Percentiles rank a stretch among this genome's conserved stretches.
Conservation (phyloP, 768 basidiomycete species). For the Tricholoma sp. region DNA sequence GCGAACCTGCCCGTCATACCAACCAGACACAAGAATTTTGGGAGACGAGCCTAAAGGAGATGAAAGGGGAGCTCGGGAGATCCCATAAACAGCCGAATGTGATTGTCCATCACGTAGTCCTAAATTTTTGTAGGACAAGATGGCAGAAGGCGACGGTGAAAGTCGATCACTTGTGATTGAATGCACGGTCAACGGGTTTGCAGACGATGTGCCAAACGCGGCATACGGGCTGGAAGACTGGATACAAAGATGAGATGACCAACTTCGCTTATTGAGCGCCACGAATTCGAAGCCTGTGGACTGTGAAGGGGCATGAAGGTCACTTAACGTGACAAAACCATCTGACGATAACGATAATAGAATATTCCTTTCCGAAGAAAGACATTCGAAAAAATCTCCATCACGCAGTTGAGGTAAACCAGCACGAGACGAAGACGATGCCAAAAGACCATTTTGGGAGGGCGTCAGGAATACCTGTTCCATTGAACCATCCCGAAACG, state of each 20-base stretch:
- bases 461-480: conserved; percentile 36
- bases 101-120: conserved; percentile 17
- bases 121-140: conserved; percentile 34
- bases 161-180: conserved; percentile 43
- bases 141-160: conserved; percentile 40
- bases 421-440: conserved; percentile 11
- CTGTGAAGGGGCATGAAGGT: conserved; percentile 13
- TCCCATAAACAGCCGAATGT: conserved; percentile 66
- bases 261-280: conserved; percentile 49
- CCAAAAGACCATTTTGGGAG: conserved; percentile 8
- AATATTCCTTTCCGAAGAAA: conserved; percentile 40
- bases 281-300: conserved; percentile 24
- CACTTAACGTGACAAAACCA: conserved; percentile 40
- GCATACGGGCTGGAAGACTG: conserved; percentile 52
- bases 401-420: conserved; percentile 24
- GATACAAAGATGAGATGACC: conserved; percentile 56
- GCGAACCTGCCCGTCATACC: conserved; percentile 74
- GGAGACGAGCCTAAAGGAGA: conserved; percentile 69
- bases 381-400: conserved; percentile 49
- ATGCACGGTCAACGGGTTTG: conserved; percentile 55
- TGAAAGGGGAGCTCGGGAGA: conserved; percentile 53
- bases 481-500: conserved; percentile 54
- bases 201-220: conserved; percentile 62
- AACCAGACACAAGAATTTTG: conserved; percentile 70
- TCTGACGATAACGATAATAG: conserved; percentile 54